Conservation (phyloP, 768 basidiomycete genomes). For the Lentinus tigrinus region DNA sequence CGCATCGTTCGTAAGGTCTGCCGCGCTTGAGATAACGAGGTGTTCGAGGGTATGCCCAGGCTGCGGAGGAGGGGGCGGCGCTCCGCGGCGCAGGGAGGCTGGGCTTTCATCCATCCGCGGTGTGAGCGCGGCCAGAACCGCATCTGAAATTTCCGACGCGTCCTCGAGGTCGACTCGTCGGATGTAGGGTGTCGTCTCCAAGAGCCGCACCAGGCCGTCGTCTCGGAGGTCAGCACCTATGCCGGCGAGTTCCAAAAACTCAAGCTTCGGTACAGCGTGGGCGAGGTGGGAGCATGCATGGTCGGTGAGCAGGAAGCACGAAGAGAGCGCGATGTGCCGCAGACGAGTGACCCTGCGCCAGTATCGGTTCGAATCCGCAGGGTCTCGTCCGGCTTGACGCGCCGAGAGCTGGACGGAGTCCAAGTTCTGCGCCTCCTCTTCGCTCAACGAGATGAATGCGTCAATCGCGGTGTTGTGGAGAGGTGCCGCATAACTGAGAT, state of each 20-base stretch:
- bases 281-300: conserved; percentile 72
- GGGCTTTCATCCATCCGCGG: conserved; percentile 32
- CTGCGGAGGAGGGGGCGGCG: conserved; percentile 30
- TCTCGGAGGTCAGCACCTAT: conserved; percentile 69
- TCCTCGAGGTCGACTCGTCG: conserved; percentile 85
- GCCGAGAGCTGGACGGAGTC: conserved; percentile 54
- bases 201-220: conserved; percentile 69
- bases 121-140: conserved; percentile 64
- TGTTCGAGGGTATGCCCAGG: conserved; percentile 73
- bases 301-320: conserved; percentile 71
- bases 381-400: conserved; percentile 63
- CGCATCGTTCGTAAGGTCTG: conserved; percentile 61
- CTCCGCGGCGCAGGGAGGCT: conserved; percentile 19
- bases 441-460: conserved; percentile 61
- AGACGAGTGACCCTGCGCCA: conserved; percentile 65
- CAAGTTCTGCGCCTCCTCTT: conserved; percentile 34
- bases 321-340: conserved; percentile 72
- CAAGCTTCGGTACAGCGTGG: conserved; percentile 65
- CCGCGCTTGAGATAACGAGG: conserved; percentile 66
- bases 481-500: conserved; percentile 70
- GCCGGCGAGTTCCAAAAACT: conserved; percentile 77
- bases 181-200: conserved; percentile 69
- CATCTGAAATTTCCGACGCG: conserved; percentile 70
- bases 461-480: conserved; percentile 76
- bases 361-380: conserved; percentile 46